A percentile compares a stretch with the other conserved stretches of the same genome.
These are phyloP conservation scores for Macaranga tanarius DNA, from an alignment of 441 rosid genomes.

Conservation along the genomic window DNA sequence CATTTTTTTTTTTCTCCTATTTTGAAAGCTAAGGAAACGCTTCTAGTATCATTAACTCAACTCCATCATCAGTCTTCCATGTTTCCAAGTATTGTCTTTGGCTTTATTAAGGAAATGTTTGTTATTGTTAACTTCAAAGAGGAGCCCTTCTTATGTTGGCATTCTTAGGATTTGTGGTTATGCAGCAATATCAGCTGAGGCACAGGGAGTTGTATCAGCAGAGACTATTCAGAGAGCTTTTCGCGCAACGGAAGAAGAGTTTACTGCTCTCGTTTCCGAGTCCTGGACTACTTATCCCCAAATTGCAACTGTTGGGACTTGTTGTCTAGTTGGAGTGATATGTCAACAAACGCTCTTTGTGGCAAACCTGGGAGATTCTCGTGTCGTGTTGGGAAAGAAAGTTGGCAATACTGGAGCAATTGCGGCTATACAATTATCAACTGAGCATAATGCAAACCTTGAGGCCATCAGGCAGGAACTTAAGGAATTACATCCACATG, in stretches of 20 bases:
- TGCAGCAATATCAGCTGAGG: constrained; percentile 80
- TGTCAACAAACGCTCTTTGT: constrained; percentile 67
- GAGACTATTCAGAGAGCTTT: constrained; percentile 75
- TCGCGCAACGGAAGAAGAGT: constrained; percentile 72
- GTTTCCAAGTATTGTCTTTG: background rate
- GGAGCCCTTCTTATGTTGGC: constrained; percentile 59
- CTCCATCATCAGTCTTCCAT: no score
- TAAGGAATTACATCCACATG: constrained; percentile 70
- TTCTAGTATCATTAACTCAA: background rate
- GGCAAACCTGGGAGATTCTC: constrained; percentile 90
- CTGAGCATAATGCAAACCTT: constrained; percentile 78
- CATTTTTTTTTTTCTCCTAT: background rate
- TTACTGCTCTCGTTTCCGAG: constrained; percentile 64
- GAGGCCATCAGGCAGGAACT: constrained; percentile 82
- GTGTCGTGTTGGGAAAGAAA: constrained; percentile 83
- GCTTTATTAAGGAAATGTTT: constrained; percentile 10
- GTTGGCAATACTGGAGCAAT: constrained; percentile 66
- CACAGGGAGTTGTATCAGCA: constrained; percentile 59
- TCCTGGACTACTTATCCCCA: constrained; percentile 54
- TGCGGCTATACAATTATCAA: constrained; percentile 79
- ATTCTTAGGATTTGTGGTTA: constrained; percentile 79
- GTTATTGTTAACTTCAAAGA: constrained; percentile 18
- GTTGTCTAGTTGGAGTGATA: constrained; percentile 86
- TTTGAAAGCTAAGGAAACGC: background rate
- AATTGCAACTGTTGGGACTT: constrained; percentile 76